These are phyloP conservation scores for Nannochloris sp. DNA, from an alignment of 139 green algal species.

Conservation along the genomic window DNA sequence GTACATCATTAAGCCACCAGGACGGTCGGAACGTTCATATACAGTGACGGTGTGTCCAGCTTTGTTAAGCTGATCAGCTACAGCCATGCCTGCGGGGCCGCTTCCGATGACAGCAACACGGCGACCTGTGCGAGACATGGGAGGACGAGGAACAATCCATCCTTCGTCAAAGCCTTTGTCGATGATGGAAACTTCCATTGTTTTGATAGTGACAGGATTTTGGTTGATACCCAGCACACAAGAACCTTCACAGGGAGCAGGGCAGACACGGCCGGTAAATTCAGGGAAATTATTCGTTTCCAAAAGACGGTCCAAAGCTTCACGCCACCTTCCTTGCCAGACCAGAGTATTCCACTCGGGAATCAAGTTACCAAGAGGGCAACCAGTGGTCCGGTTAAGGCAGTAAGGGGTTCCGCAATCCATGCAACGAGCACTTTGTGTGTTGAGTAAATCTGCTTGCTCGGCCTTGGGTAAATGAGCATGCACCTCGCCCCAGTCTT, in stretches of 20 bases:
- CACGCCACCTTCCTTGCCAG: conserved; percentile 82
- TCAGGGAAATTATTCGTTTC: conserved; percentile 99
- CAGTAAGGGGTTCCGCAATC: conserved; percentile 96
- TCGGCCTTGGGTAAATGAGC: conserved; percentile 25
- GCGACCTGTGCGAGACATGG: conserved; percentile 64
- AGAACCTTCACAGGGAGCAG: conserved; percentile 88
- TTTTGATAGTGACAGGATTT: conserved; percentile 95
- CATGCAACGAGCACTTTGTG: conserved; percentile 92
- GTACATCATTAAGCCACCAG: conserved; percentile 95
- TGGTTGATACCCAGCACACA: conserved; percentile 97
- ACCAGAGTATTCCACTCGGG: conserved; percentile 97
- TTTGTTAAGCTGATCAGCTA: conserved; percentile 98
- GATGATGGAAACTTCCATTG: conserved; percentile 64
- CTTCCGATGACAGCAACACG: conserved; percentile 82
- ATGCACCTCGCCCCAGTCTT: conserved; percentile 86
- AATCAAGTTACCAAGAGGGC: conserved; percentile 91
- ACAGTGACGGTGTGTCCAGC: conserved; percentile 81
- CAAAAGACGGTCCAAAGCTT: conserved; percentile 85
- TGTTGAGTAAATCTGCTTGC: conserved; percentile 69
- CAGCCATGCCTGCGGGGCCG: conserved; percentile 85
- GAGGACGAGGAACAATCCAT: conserved; percentile 87
- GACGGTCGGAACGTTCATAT: conserved; percentile 87
- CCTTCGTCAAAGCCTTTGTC: conserved; percentile 80
- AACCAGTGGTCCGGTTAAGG: conserved; percentile 71
- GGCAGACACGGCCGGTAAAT: conserved; percentile 92